phyloP scores from a whole-genome alignment of 192 early-diverging fungal species.

The Mortierella antarctica region DNA sequence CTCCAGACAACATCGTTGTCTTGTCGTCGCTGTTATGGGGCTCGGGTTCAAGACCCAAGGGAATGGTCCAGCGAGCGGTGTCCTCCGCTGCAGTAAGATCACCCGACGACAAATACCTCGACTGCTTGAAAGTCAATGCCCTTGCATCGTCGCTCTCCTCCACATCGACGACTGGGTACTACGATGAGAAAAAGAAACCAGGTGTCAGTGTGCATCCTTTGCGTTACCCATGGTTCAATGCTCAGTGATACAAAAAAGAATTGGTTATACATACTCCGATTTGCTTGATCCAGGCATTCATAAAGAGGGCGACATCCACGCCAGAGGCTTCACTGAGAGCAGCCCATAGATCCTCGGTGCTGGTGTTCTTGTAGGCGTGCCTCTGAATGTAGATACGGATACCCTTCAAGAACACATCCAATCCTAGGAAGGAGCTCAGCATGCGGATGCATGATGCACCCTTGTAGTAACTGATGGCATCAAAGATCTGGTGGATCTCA shows the following conservation, averaged over 20 bases:
- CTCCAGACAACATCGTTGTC: constrained; percentile 59
- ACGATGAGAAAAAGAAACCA: neutral
- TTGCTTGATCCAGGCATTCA: constrained; percentile 89
- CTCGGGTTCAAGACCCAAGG: constrained; percentile 68
- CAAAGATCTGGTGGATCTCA: constrained; percentile 96
- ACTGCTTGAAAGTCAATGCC: constrained; percentile 75
- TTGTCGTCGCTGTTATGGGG: constrained; percentile 14
- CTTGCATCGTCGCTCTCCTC: constrained; percentile 61
- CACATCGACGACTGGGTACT: constrained; percentile 86
- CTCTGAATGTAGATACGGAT: constrained; percentile 82
- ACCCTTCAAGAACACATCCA: constrained; percentile 76
- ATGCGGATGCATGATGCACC: constrained; percentile 95
- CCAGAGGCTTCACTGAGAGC: constrained; percentile 84
- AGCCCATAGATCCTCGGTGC: constrained; percentile 89
- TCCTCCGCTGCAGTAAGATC: constrained; percentile 84
- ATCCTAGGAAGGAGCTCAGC: constrained; percentile 81
- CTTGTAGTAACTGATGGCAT: constrained; percentile 92
- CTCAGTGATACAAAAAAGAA: neutral
- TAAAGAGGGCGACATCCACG: constrained; percentile 82
- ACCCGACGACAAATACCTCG: constrained; percentile 88
- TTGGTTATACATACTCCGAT: constrained; percentile 67
- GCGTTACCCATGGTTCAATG: neutral
- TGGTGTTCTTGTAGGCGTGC: constrained; percentile 88
- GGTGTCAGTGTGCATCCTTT: neutral
- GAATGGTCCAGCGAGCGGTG: constrained; percentile 85